A percentile compares a stretch with the other conserved stretches of the same genome.
phyloP scores from a whole-genome alignment of 306 rosid species.

The Leucaena leucocephala region DNA sequence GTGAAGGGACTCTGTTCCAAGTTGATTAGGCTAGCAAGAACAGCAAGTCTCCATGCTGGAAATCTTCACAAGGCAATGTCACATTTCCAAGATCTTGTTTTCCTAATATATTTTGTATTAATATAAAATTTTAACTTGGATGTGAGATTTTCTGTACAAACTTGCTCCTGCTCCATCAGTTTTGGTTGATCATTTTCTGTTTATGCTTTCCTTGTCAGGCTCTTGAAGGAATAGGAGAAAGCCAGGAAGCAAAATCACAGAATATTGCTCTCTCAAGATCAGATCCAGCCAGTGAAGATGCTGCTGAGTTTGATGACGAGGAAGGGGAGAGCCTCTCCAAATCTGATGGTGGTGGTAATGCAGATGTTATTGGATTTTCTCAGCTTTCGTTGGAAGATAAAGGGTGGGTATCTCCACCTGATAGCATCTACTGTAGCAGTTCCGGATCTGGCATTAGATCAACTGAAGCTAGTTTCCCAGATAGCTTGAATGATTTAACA shows the following conservation, averaged over 20 bases:
- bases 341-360: constrained; percentile 56
- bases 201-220: constrained; percentile 60
- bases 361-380: constrained; percentile 55
- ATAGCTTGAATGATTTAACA: constrained; percentile 60
- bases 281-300: constrained; percentile 63
- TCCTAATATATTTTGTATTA: neutral
- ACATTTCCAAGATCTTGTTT: constrained; percentile 36
- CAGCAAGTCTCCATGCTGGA: constrained; percentile 96
- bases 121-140: neutral
- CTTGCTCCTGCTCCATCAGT: neutral
- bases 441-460: constrained; percentile 65
- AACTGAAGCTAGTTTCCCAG: constrained; percentile 62
- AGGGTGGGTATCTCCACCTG: constrained; percentile 92
- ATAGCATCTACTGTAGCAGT: constrained; percentile 75
- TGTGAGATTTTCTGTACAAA: neutral
- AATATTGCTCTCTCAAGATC: constrained; percentile 63
- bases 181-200: neutral
- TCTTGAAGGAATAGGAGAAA: constrained; percentile 96
- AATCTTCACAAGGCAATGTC: constrained; percentile 84
- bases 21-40: constrained; percentile 84
- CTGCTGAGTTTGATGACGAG: constrained; percentile 62
- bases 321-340: constrained; percentile 62
- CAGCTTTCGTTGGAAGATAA: constrained; percentile 72
- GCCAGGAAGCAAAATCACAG: constrained; percentile 84
- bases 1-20: constrained; percentile 87